These are phyloP conservation scores for Oryza longistaminata DNA, from an alignment of 176 grass and related monocot species.

Conservation along the genomic window DNA sequence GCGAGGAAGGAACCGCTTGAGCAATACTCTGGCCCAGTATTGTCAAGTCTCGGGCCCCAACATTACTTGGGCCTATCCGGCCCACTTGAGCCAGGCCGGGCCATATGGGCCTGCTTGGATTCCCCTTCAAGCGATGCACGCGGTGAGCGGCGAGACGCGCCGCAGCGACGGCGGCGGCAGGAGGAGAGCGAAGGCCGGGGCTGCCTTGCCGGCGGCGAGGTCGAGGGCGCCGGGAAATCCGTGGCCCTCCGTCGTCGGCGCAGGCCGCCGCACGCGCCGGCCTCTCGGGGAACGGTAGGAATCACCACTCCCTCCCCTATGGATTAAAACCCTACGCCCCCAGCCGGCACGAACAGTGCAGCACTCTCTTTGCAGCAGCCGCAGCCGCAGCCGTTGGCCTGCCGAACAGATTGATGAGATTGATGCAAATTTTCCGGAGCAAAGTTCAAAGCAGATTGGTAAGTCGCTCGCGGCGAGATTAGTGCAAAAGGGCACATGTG, in stretches of 20 bases:
- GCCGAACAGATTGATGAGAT: not conserved
- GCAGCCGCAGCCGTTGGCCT: too few relatives aligned
- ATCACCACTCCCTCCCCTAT: too few relatives aligned
- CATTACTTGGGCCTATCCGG: not conserved
- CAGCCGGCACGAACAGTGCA: too few relatives aligned
- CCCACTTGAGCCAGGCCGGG: not conserved
- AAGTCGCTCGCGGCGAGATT: constrained; percentile 58
- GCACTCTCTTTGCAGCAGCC: too few relatives aligned
- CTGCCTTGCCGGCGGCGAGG: constrained; percentile 53
- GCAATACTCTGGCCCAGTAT: not conserved
- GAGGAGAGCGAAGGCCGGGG: constrained; percentile 17
- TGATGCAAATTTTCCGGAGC: constrained; percentile 39
- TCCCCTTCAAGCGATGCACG: too few relatives aligned
- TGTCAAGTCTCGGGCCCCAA: not conserved
- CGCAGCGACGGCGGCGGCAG: not conserved
- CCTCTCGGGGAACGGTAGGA: too few relatives aligned
- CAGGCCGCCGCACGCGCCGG: not conserved
- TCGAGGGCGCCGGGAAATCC: constrained; percentile 19
- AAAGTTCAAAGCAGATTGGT: constrained; percentile 48
- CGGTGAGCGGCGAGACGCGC: not conserved
- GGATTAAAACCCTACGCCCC: too few relatives aligned
- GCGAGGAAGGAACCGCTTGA: too few relatives aligned
- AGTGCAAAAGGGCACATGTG: not conserved
- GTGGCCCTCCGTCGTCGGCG: not conserved
- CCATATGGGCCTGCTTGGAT: not conserved